Evolutionary conservation across 176 grass and related monocot genomes (phyloP).

Genomic region (Musa acuminata): DNA sequence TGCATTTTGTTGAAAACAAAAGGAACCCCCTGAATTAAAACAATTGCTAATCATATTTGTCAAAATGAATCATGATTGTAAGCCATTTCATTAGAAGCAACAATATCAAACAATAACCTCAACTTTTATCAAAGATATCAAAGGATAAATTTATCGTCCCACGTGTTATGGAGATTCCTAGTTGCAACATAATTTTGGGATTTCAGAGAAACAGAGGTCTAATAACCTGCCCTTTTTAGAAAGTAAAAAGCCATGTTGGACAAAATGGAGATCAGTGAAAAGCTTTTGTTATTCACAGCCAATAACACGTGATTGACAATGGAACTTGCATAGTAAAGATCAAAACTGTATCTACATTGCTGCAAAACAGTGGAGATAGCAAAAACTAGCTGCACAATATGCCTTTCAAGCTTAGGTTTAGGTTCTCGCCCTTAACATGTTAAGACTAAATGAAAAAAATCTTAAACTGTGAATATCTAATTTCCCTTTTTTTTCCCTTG

Average conservation of each 20-base stretch:
- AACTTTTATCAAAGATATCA: background rate
- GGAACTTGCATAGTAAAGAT: background rate
- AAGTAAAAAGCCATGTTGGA: background rate
- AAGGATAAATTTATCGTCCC: background rate
- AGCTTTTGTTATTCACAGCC: background rate
- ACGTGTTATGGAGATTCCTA: background rate
- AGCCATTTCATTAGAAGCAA: background rate
- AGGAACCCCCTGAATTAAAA: background rate
- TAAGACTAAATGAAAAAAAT: background rate
- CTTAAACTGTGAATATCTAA: background rate
- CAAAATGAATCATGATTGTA: too few species aligned
- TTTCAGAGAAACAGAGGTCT: too few species aligned
- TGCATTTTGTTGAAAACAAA: background rate
- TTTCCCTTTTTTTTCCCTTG: background rate
- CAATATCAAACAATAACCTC: background rate
- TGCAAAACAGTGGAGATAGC: background rate
- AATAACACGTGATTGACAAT: background rate
- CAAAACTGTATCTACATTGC: background rate
- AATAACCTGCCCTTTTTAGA: too few species aligned
- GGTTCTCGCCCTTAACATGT: background rate
- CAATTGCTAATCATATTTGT: background rate
- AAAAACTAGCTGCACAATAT: background rate
- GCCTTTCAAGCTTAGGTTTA: background rate
- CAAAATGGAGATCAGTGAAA: background rate
- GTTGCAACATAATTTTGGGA: too few species aligned